Percentiles rank a stretch among this genome's conserved stretches.
Evolutionary conservation across 1,139 yeast species (phyloP).

Genomic region (Saccharomyces hybrid): DNA sequence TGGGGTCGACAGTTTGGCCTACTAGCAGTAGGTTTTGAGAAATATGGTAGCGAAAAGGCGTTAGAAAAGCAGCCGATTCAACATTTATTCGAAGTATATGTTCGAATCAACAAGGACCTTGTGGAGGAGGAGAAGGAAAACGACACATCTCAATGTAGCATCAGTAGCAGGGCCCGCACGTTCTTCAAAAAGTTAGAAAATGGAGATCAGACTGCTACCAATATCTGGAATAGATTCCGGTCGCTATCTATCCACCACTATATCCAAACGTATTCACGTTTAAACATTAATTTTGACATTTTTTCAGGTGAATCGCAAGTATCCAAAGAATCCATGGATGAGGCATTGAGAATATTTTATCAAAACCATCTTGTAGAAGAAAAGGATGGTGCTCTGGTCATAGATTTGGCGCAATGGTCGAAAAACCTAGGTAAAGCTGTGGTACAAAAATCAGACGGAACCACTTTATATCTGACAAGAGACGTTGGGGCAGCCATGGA

Average conservation of each 20-base stretch:
- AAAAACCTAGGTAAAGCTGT: constrained; percentile 91
- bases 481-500: constrained; percentile 96
- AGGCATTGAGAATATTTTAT: constrained; percentile 53
- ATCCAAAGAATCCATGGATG: constrained; percentile 59
- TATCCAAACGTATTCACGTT: constrained; percentile 79
- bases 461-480: constrained; percentile 88
- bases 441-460: constrained; percentile 92
- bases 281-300: constrained; percentile 77
- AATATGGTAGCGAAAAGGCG: constrained; percentile 72
- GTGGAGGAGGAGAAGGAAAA: constrained; percentile 42
- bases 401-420: constrained; percentile 77
- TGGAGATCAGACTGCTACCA: constrained; percentile 75
- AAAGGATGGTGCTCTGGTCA: constrained; percentile 85
- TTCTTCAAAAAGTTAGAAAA: constrained; percentile 90
- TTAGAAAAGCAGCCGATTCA: constrained; percentile 77
- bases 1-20: constrained; percentile 99
- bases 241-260: constrained; percentile 81
- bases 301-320: constrained; percentile 98
- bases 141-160: constrained; percentile 19
- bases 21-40: constrained; percentile 83
- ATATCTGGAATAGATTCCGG: constrained; percentile 82
- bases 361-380: constrained; percentile 69
- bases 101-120: constrained; percentile 72
- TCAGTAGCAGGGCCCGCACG: constrained; percentile 77
- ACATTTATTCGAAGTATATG: constrained; percentile 93